Conservation (phyloP, 2,329 filamentous ascomycete genomes). For the Thermothelomyces thermophilus region DNA sequence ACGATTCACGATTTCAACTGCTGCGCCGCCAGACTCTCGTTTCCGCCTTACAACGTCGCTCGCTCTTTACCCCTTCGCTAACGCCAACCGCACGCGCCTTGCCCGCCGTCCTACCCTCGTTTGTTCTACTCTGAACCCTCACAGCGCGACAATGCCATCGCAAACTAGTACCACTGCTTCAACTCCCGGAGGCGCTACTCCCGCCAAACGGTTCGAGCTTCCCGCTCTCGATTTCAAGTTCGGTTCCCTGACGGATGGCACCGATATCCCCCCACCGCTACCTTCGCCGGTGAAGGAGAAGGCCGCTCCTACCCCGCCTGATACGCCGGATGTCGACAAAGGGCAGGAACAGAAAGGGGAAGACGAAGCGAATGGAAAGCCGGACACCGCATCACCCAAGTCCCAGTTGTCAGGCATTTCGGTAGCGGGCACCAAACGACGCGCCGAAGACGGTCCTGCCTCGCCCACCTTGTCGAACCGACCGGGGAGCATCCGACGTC, state of each 20-base stretch:
- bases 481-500: constrained; percentile 50
- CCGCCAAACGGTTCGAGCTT: constrained; percentile 44
- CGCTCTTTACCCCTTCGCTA: not conserved
- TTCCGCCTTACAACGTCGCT: not conserved
- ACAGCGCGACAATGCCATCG: constrained; percentile 25
- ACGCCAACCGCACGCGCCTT: constrained; percentile 2
- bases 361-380: constrained; percentile 36
- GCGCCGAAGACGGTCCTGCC: constrained; percentile 44
- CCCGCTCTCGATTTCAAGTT: constrained; percentile 54
- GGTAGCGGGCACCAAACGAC: constrained; percentile 40
- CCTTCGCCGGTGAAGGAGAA: constrained; percentile 48
- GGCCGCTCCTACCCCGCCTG: constrained; percentile 35
- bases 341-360: constrained; percentile 21
- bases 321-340: constrained; percentile 26
- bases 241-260: constrained; percentile 53
- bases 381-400: constrained; percentile 22
- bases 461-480: constrained; percentile 48
- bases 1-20: constrained; percentile 8
- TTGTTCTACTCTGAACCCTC: not conserved
- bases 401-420: constrained; percentile 28
- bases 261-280: constrained; percentile 52
- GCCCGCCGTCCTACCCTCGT: not conserved
- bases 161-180: constrained; percentile 22
- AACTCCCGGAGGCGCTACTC: constrained; percentile 13
- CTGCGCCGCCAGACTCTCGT: not conserved